Conservation (phyloP, 2,329 filamentous ascomycete genomes). For the Xylariaceae sp. region DNA sequence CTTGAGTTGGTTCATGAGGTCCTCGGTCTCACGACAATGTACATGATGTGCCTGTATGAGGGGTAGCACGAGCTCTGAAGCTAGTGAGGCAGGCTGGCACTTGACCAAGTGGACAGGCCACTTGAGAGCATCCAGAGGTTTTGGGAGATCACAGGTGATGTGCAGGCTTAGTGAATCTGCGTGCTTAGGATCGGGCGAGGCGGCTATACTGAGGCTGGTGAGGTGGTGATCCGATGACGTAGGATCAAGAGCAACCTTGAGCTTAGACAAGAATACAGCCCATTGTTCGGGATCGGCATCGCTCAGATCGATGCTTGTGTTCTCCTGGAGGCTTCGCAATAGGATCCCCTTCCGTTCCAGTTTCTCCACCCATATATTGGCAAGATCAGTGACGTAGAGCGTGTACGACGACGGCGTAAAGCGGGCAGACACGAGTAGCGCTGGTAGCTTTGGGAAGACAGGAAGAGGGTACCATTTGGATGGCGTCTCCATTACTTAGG, state of each 20-base stretch:
- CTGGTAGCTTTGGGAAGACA: conserved; percentile 56
- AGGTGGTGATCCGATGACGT: conserved; percentile 52
- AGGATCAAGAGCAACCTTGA: conserved; percentile 60
- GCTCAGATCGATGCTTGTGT: conserved; percentile 76
- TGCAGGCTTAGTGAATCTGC: conserved; percentile 55
- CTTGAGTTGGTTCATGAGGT: conserved; percentile 51
- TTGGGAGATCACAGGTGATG: conserved; percentile 66
- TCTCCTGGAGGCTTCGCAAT: conserved; percentile 64
- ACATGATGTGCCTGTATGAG: conserved; percentile 55
- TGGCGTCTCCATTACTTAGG: conserved; percentile 32
- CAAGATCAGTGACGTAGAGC: conserved; percentile 73
- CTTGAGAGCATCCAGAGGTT: conserved; percentile 65
- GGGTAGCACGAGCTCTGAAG: conserved; percentile 59
- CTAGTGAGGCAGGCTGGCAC: conserved; percentile 49
- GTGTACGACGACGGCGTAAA: conserved; percentile 66
- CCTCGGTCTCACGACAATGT: conserved; percentile 49
- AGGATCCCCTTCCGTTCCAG: conserved; percentile 68
- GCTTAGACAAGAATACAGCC: conserved; percentile 68
- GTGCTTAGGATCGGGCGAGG: conserved; percentile 43
- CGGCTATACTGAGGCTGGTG: conserved; percentile 53
- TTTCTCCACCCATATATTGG: conserved; percentile 74
- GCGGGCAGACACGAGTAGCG: conserved; percentile 67
- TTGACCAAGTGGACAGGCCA: conserved; percentile 70
- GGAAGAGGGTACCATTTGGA: conserved; percentile 58
- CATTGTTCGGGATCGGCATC: conserved; percentile 71